Base-by-base conservation (phyloP, 1,139 yeast species). In the Sugiyamaella japonica region DNA sequence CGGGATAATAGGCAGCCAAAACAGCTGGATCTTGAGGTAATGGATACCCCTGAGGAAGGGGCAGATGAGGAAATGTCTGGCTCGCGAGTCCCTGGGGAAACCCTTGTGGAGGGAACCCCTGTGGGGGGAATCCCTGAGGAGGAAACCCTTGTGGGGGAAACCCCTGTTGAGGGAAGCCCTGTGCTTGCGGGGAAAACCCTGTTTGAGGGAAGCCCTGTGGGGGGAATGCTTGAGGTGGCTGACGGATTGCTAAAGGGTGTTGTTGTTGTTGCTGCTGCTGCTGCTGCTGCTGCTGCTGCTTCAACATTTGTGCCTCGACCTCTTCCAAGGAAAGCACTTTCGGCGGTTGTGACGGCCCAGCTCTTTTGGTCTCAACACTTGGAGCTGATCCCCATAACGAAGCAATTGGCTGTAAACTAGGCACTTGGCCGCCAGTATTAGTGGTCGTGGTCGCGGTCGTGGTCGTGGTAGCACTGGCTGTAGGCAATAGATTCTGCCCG, bases 291-390 rank as follows among this genome's bases (percentile, higher is more conserved):
- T 34, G 29, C 17, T 34, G 42, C 25, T 20, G 25, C 25, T 20
- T 20, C 25, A 83, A 74, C 70, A 86, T 77, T 65, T 83, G 89
- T 12, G 91, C 88, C 68, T 86, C 93, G 61, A 85, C 83, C 64
- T 87, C 93, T 67, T 84, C 89, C 63, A 86, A 74, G 13, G 91
- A 84, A 61, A 84, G 73, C 47, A 84, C 56, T 58, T 55, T 63
- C 28, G 57, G 65, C 40, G 50, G 63, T 40, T 52, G 63, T 47
- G 45, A 36, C 36, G 23, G 37, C 16, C 37, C 39, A 10, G 12
- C 38, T 13, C 48, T n/a, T 23, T 15, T 29, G 31, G 13, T 34
- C 4, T 49, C 37, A 25, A 15, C 34, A 20, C 42, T 15, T 20
- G 67, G 69, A 23, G 70, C 69, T 20, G 70, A 69, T 12, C 77